phyloP scores from a whole-genome alignment of 257 asterid species.

The Nicotiana tabacum region DNA sequence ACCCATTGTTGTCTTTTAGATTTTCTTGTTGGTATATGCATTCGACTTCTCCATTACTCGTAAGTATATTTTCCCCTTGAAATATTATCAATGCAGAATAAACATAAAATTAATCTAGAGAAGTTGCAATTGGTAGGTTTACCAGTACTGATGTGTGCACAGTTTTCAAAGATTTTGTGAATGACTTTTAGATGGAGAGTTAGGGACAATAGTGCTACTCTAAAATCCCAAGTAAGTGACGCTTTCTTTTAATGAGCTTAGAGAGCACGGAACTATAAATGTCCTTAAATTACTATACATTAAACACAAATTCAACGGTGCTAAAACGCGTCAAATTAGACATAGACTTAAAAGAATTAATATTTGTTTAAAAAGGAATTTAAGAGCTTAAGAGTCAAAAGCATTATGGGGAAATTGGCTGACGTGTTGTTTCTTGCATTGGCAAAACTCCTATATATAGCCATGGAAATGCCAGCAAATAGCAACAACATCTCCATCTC shows the following conservation, averaged over 20 bases:
- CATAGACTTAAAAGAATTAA: not conserved
- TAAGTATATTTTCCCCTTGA: not conserved
- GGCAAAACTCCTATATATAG: constrained; percentile 27
- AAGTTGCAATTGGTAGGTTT: not conserved
- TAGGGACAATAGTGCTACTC: not conserved
- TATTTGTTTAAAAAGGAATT: not conserved
- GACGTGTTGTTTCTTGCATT: constrained; percentile 7
- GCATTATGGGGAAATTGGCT: not conserved
- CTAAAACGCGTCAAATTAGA: constrained; percentile 9
- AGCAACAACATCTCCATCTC: not conserved
- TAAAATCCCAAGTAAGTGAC: not conserved
- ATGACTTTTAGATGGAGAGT: not conserved
- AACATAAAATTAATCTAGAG: not conserved
- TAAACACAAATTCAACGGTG: not conserved
- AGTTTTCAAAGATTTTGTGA: not conserved
- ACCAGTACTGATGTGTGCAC: not conserved
- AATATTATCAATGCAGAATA: not conserved
- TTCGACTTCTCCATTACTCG: not conserved
- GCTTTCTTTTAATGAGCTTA: not conserved
- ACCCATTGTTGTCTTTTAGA: not conserved
- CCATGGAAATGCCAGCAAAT: not conserved
- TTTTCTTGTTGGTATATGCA: constrained; percentile 1
- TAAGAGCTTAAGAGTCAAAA: not conserved
- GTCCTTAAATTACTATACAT: constrained; percentile 1
- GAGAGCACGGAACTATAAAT: not conserved